phyloP scores from a whole-genome alignment of 2,329 filamentous ascomycete genomes.

The Aspergillus hortae region DNA sequence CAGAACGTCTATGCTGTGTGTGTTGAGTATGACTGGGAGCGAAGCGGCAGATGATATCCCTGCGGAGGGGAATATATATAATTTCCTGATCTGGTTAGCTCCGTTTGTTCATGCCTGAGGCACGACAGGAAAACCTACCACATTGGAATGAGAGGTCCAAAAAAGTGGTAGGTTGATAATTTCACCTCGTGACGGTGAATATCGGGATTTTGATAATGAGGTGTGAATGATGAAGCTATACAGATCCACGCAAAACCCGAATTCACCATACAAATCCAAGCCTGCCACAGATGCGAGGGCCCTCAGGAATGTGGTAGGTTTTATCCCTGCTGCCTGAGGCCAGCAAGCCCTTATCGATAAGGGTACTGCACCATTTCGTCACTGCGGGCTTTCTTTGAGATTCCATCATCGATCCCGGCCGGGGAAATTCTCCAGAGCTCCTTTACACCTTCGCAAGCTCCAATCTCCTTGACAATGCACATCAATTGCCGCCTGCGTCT shows the following conservation, averaged over 20 bases:
- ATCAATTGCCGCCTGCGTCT: not conserved
- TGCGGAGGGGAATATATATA: not conserved
- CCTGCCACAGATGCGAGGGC: not conserved
- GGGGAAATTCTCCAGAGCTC: conserved; percentile 15
- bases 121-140: not conserved
- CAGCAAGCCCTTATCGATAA: conserved; percentile 27
- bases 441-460: not conserved
- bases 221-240: no score
- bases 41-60: no score
- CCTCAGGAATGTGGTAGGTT: not conserved
- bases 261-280: not conserved
- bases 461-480: conserved; percentile 1
- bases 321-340: not conserved
- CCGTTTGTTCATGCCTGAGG: not conserved
- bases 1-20: not conserved
- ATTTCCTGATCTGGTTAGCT: not conserved
- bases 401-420: conserved; percentile 21
- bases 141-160: no score
- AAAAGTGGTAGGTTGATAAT: no score
- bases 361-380: conserved; percentile 24
- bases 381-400: conserved; percentile 18
- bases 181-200: no score
- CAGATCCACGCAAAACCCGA: no score
- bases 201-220: no score
- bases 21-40: not conserved